Evolutionary conservation across 2,329 filamentous ascomycete genomes (phyloP).

Genomic region (Dissoconium aciculare): DNA sequence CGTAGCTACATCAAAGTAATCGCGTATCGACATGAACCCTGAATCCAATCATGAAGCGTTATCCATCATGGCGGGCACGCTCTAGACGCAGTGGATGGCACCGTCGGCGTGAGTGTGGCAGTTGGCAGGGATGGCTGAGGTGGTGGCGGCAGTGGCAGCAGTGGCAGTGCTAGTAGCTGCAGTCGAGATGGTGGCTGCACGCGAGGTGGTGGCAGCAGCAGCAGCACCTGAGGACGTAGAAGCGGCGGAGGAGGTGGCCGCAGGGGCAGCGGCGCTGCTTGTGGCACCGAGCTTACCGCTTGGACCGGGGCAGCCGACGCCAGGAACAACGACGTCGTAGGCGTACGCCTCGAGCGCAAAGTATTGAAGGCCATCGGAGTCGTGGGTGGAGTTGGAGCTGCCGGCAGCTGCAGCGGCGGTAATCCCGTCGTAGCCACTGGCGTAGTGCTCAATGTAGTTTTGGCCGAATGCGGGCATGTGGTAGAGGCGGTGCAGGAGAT

Average conservation of each 20-base stretch:
- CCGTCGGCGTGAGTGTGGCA: slow-evolving; percentile 17
- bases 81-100: slow-evolving; percentile 15
- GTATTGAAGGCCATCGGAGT: slow-evolving; percentile 50
- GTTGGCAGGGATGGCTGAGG: slow-evolving; percentile 49
- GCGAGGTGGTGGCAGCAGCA: slow-evolving; percentile 6
- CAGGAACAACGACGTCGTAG: slow-evolving; percentile 48
- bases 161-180: slow-evolving; percentile 2
- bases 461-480: slow-evolving; percentile 49
- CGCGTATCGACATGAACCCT: no score
- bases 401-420: slow-evolving; percentile 39
- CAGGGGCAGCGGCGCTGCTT: slow-evolving; percentile 4
- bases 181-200: slow-evolving; percentile 4
- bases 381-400: slow-evolving; percentile 35
- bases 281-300: slow-evolving; percentile 9
- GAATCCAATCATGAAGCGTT: no score
- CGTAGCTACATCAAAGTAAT: no score
- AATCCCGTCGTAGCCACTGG: slow-evolving; percentile 42
- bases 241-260: slow-evolving; percentile 6
- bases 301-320: slow-evolving; percentile 45
- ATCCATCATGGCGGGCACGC: no score
- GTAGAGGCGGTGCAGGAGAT: slow-evolving; percentile 51
- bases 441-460: slow-evolving; percentile 45
- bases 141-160: slow-evolving; percentile 37
- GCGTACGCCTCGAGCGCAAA: slow-evolving; percentile 56
- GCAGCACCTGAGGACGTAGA: slow-evolving; percentile 4